Conservation (phyloP, 2,329 filamentous ascomycete species). For the Chaetomiaceae sp. region DNA sequence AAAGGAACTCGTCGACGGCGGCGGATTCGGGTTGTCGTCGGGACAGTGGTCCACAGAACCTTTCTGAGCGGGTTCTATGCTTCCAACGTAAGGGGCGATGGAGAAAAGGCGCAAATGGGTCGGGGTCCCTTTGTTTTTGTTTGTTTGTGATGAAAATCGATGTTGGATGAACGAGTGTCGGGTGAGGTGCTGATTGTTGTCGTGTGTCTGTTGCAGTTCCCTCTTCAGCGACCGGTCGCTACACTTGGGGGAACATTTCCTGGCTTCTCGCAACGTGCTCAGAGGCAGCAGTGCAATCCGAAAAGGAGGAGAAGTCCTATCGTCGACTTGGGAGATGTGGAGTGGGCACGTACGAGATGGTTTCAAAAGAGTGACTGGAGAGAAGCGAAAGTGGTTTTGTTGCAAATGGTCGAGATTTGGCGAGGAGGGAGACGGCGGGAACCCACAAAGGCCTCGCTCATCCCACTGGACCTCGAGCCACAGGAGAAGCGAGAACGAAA, state of each 20-base stretch:
- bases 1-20: not conserved
- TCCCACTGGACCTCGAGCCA: slow-evolving; percentile 10
- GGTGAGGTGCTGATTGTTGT: slow-evolving; percentile 3
- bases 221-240: slow-evolving; percentile 20
- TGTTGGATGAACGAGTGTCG: slow-evolving; percentile 18
- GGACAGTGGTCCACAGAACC: slow-evolving; percentile 18
- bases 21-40: slow-evolving; percentile 11
- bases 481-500: slow-evolving; percentile 26
- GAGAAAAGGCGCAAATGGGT: too few species aligned
- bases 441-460: slow-evolving; percentile 19
- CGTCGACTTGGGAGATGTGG: slow-evolving; percentile 12
- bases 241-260: slow-evolving; percentile 24
- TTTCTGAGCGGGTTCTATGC: slow-evolving; percentile 14
- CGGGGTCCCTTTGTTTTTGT: not conserved
- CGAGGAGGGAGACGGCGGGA: slow-evolving; percentile 15
- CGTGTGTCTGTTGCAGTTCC: slow-evolving; percentile 11
- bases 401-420: slow-evolving; percentile 19
- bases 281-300: slow-evolving; percentile 12
- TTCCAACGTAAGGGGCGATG: not conserved
- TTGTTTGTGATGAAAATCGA: slow-evolving; percentile 12
- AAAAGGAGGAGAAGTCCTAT: slow-evolving; percentile 4
- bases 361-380: slow-evolving; percentile 26
- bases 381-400: slow-evolving; percentile 26
- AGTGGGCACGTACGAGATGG: slow-evolving; percentile 19
- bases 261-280: slow-evolving; percentile 17